Evolutionary conservation across 2,329 filamentous ascomycete species (phyloP).

Genomic region (Byssothecium circinans): DNA sequence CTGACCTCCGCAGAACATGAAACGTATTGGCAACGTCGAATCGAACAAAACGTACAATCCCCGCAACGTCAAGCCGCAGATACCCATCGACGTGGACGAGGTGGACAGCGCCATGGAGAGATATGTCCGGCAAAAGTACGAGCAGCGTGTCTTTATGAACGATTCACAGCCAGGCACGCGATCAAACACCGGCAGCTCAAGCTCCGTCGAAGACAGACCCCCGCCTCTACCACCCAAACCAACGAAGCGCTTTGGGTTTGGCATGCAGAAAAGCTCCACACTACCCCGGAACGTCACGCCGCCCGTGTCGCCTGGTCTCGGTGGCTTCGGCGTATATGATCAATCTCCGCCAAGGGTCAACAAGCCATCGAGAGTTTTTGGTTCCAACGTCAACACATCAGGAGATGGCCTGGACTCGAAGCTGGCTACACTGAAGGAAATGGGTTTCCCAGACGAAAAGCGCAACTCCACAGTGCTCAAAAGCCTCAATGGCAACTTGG

Average conservation of each 20-base stretch:
- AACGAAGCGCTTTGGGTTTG: slow-evolving; percentile 63
- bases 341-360: slow-evolving; percentile 51
- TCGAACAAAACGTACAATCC: slow-evolving; percentile 93
- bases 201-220: slow-evolving; percentile 56
- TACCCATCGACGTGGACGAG: slow-evolving; percentile 89
- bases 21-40: slow-evolving; percentile 79
- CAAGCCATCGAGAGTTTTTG: slow-evolving; percentile 69
- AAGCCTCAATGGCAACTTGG: slow-evolving; percentile 79
- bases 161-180: slow-evolving; percentile 47
- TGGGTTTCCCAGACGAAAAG: slow-evolving; percentile 87
- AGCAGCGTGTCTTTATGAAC: slow-evolving; percentile 59
- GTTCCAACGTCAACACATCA: slow-evolving; percentile 61
- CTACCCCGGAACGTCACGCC: slow-evolving; percentile 63
- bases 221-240: slow-evolving; percentile 64
- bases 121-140: slow-evolving; percentile 93
- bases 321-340: slow-evolving; percentile 33
- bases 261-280: slow-evolving; percentile 70
- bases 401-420: slow-evolving; percentile 72
- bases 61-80: slow-evolving; percentile 75
- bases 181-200: slow-evolving; percentile 60
- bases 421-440: slow-evolving; percentile 74
- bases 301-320: slow-evolving; percentile 36
- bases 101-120: slow-evolving; percentile 92
- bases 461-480: slow-evolving; percentile 81
- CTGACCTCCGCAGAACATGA: slow-evolving; percentile 73